Conservation (phyloP, 2,329 filamentous ascomycete species). For the Cadophora malorum region DNA sequence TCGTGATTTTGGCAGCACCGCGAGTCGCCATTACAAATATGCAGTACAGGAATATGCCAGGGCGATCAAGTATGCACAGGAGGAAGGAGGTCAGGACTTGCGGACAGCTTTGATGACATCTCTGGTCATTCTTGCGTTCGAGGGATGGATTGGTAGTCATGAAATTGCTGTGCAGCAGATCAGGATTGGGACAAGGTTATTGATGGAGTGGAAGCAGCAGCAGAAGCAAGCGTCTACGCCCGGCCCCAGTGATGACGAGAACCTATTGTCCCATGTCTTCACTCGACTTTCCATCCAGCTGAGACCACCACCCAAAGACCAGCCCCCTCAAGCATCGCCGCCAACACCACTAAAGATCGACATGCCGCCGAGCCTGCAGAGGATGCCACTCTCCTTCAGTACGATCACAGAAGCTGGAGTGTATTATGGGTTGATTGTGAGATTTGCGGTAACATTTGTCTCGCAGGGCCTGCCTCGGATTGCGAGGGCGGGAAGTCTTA, state of each 20-base stretch:
- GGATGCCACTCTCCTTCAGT: constrained; percentile 19
- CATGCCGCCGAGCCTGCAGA: constrained; percentile 12
- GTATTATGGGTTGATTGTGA: constrained; percentile 22
- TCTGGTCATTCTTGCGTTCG: constrained; percentile 67
- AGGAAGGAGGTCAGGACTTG: constrained; percentile 49
- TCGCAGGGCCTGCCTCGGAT: constrained; percentile 22
- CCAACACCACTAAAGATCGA: constrained; percentile 20
- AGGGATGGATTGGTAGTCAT: constrained; percentile 68
- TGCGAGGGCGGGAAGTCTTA: constrained; percentile 23
- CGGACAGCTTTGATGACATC: constrained; percentile 65
- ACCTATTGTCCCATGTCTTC: constrained; percentile 22
- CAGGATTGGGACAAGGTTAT: constrained; percentile 52
- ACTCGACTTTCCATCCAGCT: constrained; percentile 26
- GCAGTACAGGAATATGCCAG: constrained; percentile 63
- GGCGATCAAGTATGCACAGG: constrained; percentile 55
- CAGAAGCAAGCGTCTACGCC: not conserved
- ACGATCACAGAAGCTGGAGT: constrained; percentile 21
- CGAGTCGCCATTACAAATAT: constrained; percentile 59
- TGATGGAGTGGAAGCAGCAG: constrained; percentile 28
- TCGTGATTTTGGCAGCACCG: constrained; percentile 46
- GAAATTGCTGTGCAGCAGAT: constrained; percentile 65
- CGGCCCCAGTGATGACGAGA: constrained; percentile 19
- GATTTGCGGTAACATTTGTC: constrained; percentile 24
- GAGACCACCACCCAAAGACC: constrained; percentile 1
- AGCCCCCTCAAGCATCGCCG: constrained; percentile 5